phyloP scores from a whole-genome alignment of 352 stramenopile genomes.

The Lagenidium giganteum region DNA sequence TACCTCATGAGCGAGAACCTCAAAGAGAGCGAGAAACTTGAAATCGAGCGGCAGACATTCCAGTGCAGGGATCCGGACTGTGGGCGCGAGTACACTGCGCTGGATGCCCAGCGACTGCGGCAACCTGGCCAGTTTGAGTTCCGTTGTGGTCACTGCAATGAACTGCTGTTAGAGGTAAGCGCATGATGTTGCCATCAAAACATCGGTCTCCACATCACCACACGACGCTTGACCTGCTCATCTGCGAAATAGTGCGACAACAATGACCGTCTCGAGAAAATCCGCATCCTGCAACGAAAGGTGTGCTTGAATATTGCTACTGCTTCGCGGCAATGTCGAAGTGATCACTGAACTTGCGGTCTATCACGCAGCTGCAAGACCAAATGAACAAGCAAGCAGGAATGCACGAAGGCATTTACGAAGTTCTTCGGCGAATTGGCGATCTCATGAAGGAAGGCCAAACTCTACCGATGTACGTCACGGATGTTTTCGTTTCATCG shows the following conservation, averaged over 20 bases:
- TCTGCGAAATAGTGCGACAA: slow-evolving; percentile 64
- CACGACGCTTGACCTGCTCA: too few relatives aligned
- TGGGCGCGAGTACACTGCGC: slow-evolving; percentile 80
- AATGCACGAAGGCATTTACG: slow-evolving; percentile 84
- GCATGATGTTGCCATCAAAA: not conserved
- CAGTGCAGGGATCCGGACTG: slow-evolving; percentile 83
- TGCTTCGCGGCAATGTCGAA: too few relatives aligned
- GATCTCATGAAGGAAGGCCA: slow-evolving; percentile 79
- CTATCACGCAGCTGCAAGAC: slow-evolving; percentile 58
- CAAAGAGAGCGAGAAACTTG: slow-evolving; percentile 80
- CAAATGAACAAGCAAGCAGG: slow-evolving; percentile 85
- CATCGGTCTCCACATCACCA: not conserved
- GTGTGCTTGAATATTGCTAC: slow-evolving; percentile 14
- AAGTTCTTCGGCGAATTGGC: slow-evolving; percentile 75
- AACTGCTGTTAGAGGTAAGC: slow-evolving; percentile 61
- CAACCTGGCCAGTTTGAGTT: slow-evolving; percentile 83
- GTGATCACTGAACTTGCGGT: not conserved
- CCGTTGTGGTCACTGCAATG: slow-evolving; percentile 83
- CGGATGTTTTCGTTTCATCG: not conserved
- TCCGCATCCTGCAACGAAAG: slow-evolving; percentile 78
- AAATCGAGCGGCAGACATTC: slow-evolving; percentile 86
- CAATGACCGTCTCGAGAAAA: slow-evolving; percentile 69
- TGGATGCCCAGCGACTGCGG: slow-evolving; percentile 78
- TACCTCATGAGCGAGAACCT: slow-evolving; percentile 86
- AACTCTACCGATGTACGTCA: slow-evolving; percentile 42